A percentile compares a stretch with the other conserved stretches of the same genome.
phyloP scores from a whole-genome alignment of 2,329 filamentous ascomycete species.

The Tolypocladium cylindrosporum region DNA sequence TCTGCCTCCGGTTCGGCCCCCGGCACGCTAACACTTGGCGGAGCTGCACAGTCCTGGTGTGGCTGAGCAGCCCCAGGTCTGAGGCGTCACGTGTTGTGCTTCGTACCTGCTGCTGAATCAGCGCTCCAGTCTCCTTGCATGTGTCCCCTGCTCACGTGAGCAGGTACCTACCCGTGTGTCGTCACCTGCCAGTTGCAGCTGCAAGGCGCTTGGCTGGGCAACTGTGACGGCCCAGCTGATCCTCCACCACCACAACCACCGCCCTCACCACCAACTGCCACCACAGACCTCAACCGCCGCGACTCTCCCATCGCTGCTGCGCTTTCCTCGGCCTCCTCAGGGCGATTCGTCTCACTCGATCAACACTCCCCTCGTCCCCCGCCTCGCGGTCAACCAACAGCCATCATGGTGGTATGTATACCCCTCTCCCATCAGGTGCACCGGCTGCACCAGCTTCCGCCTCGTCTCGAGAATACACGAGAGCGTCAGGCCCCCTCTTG shows the following conservation, averaged over 20 bases:
- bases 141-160: neutral
- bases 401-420: conserved; percentile 23
- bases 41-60: neutral
- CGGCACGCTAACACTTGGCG: neutral
- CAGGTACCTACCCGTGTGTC: neutral
- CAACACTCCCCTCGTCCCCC: neutral
- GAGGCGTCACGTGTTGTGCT: neutral
- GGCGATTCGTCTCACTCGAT: neutral
- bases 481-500: neutral
- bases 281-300: neutral
- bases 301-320: neutral
- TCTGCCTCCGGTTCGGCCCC: neutral
- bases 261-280: neutral
- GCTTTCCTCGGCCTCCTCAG: neutral
- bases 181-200: neutral
- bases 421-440: neutral
- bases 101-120: neutral
- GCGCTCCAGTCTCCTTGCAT: neutral
- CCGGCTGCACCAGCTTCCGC: neutral
- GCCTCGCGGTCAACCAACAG: conserved; percentile 1
- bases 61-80: neutral
- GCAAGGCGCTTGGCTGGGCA: neutral
- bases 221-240: neutral
- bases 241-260: neutral
- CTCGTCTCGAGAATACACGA: neutral